Conservation (phyloP, 164 flowering plant genomes). For the Euptelea pleiosperma region DNA sequence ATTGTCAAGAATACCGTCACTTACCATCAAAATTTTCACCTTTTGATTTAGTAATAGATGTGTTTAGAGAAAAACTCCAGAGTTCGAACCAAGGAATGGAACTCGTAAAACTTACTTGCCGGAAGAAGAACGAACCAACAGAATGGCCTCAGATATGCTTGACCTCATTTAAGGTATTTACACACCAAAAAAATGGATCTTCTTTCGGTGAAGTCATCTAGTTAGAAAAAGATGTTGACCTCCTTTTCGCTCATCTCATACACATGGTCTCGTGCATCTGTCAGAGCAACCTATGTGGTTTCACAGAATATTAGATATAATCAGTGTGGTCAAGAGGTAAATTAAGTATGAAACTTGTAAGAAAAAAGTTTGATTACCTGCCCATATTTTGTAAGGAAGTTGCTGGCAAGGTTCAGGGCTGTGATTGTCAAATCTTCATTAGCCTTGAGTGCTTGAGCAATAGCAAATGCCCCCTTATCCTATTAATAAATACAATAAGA, state of each 20-base stretch:
- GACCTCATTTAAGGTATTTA: conserved; percentile 8
- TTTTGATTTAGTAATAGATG: background rate
- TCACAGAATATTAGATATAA: background rate
- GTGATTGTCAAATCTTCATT: conserved; percentile 82
- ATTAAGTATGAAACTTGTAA: background rate
- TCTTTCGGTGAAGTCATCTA: conserved; percentile 27
- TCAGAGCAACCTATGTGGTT: conserved; percentile 67
- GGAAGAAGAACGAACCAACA: conserved; percentile 13
- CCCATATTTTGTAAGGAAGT: conserved; percentile 89
- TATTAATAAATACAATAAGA: conserved; percentile 22
- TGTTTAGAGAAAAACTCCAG: background rate
- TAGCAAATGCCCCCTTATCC: conserved; percentile 95
- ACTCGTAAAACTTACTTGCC: conserved; percentile 5
- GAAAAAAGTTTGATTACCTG: conserved; percentile 46
- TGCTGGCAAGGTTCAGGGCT: conserved; percentile 71
- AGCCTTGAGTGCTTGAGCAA: conserved; percentile 92
- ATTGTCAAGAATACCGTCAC: no score
- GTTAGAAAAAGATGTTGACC: conserved; percentile 53
- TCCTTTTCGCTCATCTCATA: conserved; percentile 87
- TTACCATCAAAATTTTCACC: background rate
- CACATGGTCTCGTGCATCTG: conserved; percentile 93
- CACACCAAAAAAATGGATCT: conserved; percentile 10
- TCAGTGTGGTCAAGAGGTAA: background rate
- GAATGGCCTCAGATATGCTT: conserved; percentile 5
- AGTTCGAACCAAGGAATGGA: background rate